Base-by-base conservation (phyloP, 129 eudicot species). In the Cynara cardunculus region DNA sequence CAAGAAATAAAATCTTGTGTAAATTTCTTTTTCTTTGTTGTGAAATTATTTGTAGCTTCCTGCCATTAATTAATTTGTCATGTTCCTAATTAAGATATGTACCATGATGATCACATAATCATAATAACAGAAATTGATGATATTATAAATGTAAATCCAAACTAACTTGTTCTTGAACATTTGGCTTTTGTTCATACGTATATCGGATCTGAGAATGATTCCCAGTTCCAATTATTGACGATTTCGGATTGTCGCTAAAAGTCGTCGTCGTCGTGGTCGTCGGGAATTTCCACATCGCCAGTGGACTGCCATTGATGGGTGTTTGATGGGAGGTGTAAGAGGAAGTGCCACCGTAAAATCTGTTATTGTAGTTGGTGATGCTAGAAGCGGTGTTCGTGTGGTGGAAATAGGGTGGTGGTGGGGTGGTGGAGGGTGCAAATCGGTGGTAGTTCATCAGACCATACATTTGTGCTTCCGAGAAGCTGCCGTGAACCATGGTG, bases 131-230 rank as follows among this genome's bases (percentile, higher is more conserved):
- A 25, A 65, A 41, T 25, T 18, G 27, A 73, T 73, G 1, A 22
- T 73, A 27, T 72, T 86, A 94, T 86, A 94, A 70, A 83, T 81
- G 92, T 81, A 94, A 88, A 83, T 94, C 98, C 88, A 92, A 91
- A 91, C 98, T 94, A 88, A 92, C 97, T 49, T 87, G 91, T 74
- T 90, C 96, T 76, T 89, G 86, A 85, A 75, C 80, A 69, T 76
- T 80, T n/a, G 84, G 49, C 74, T 86, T 89, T 14, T 83, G 34
- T 78, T 89, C 89, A 72, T 70, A 87, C 72, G 83, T 74, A 59
- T 79, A 86, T 73, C 86, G 75, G 61, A 80, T 86, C 72, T 82
- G 92, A 34, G 86, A 78, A 27, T 82, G 73, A 39, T 28, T 71
- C 25, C 85, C 71, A 30, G 44, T 68, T 46, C 72, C 78, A 9